phyloP scores from a whole-genome alignment of 768 basidiomycete genomes.

The Pleurotus tuoliensis region DNA sequence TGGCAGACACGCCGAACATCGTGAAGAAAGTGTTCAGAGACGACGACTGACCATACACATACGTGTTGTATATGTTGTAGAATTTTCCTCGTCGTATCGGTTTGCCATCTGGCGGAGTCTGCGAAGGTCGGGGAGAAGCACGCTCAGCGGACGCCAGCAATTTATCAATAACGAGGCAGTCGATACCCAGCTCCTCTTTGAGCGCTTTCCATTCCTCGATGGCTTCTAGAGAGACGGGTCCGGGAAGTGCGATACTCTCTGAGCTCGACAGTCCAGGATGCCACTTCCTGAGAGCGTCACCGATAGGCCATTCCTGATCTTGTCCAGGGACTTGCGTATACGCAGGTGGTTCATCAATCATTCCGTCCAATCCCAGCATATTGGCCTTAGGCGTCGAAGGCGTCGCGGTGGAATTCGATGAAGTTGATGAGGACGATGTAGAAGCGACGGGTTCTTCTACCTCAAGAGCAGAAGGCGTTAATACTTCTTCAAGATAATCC shows the following conservation, averaged over 20 bases:
- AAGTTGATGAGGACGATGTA: constrained; percentile 38
- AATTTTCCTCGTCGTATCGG: constrained; percentile 48
- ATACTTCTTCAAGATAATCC: constrained; percentile 32
- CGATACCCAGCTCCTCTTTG: constrained; percentile 76
- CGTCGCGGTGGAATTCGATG: constrained; percentile 48
- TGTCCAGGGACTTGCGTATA: constrained; percentile 55
- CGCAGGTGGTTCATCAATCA: constrained; percentile 65
- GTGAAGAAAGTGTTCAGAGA: constrained; percentile 45
- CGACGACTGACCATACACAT: constrained; percentile 37
- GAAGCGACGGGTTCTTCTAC: constrained; percentile 63
- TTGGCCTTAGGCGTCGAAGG: constrained; percentile 66
- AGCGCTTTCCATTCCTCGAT: constrained; percentile 76
- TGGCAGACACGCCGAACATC: constrained; percentile 59
- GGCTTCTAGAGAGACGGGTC: constrained; percentile 63
- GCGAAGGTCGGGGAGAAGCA: constrained; percentile 13
- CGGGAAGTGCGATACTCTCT: constrained; percentile 28
- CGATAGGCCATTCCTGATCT: constrained; percentile 46
- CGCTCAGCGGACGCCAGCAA: constrained; percentile 44
- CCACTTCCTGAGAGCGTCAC: constrained; percentile 65
- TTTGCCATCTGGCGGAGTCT: constrained; percentile 3
- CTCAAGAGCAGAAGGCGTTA: constrained; percentile 33
- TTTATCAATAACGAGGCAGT: constrained; percentile 74
- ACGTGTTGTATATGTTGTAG: constrained; percentile 86
- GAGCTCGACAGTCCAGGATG: constrained; percentile 57
- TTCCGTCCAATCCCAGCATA: constrained; percentile 23